These are phyloP conservation scores for Abrus pulchellus DNA, from an alignment of 306 rosid species.

Conservation along the genomic window DNA sequence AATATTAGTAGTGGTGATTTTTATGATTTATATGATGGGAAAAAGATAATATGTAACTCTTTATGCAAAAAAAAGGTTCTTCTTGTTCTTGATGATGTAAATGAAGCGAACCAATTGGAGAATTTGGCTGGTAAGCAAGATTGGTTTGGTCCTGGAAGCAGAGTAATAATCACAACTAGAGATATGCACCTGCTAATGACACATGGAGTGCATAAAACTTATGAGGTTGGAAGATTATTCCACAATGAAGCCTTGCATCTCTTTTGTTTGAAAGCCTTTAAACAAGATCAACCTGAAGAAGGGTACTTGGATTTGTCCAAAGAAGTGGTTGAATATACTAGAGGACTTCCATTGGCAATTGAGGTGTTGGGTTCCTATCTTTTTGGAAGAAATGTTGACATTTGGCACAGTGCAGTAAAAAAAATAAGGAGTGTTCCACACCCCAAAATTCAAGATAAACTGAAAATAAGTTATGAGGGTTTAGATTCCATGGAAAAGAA, in stretches of 20 bases:
- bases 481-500: not conserved
- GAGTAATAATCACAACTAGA: constrained; percentile 20
- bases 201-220: not conserved
- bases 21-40: no score
- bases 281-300: not conserved
- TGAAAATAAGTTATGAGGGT: not conserved
- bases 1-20: no score
- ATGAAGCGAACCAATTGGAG: not conserved
- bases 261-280: not conserved
- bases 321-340: not conserved
- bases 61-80: not conserved
- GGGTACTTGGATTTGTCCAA: not conserved
- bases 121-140: not conserved
- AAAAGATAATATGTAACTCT: not conserved
- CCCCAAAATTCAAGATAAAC: not conserved
- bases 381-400: not conserved
- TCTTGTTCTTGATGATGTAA: constrained; percentile 16
- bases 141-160: constrained; percentile 7
- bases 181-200: not conserved
- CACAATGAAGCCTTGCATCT: not conserved
- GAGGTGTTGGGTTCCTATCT: not conserved
- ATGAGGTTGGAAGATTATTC: not conserved
- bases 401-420: not conserved
- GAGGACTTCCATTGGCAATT: constrained; percentile 28
- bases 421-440: not conserved